Percentiles rank a stretch among this genome's conserved stretches.
phyloP scores from a whole-genome alignment of 2,329 filamentous ascomycete species.

The Colletotrichum sansevieriae region DNA sequence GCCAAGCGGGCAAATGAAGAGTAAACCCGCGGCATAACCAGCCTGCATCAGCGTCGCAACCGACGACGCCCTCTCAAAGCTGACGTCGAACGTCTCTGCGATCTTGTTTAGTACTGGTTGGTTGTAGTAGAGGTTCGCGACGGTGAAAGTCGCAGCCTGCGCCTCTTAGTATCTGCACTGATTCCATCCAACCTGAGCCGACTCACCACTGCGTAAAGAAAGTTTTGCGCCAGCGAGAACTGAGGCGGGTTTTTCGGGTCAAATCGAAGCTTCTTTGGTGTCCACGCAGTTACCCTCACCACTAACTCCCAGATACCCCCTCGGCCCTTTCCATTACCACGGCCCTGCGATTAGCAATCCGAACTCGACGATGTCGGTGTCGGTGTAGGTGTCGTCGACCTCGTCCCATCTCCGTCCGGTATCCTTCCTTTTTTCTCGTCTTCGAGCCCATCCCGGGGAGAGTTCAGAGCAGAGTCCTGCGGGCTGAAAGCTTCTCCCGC shows the following conservation, averaged over 20 bases:
- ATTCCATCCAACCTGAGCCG: not conserved
- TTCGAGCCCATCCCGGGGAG: not conserved
- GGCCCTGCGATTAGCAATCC: conserved; percentile 14
- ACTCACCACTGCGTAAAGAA: conserved; percentile 75
- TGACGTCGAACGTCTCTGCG: conserved; percentile 77
- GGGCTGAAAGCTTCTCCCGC: not conserved
- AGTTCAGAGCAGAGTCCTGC: conserved; percentile 11
- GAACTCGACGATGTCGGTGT: conserved; percentile 14
- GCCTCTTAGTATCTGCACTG: not conserved
- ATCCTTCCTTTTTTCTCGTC: not conserved
- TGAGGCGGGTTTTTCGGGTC: conserved; percentile 73
- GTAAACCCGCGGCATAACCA: conserved; percentile 80
- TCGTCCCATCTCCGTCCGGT: conserved; percentile 21
- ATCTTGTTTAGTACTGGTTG: conserved; percentile 84
- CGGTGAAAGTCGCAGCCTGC: conserved; percentile 73
- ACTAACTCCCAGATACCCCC: not conserved
- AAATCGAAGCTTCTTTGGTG: conserved; percentile 76
- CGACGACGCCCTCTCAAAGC: conserved; percentile 74
- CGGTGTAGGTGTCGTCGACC: not conserved
- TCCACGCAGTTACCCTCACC: conserved; percentile 61
- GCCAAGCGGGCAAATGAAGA: conserved; percentile 82
- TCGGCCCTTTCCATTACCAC: not conserved
- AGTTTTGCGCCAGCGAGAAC: conserved; percentile 77
- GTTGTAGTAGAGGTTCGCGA: conserved; percentile 86
- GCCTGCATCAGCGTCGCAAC: conserved; percentile 85